These are phyloP conservation scores for Dothideomycetes sp. DNA, from an alignment of 2,329 filamentous ascomycete species.

Conservation along the genomic window DNA sequence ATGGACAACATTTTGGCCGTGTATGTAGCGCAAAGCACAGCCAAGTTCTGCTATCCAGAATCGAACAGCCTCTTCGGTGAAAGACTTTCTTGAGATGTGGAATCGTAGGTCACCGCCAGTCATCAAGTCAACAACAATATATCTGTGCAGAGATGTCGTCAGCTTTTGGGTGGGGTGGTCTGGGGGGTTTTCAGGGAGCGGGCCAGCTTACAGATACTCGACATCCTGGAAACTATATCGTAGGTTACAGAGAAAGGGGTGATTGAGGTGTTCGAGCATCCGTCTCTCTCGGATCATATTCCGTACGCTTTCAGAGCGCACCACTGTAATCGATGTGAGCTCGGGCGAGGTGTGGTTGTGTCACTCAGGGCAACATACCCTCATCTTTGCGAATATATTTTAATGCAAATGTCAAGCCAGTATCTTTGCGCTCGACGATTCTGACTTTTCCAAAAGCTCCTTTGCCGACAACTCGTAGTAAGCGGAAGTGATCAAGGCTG, in stretches of 20 bases:
- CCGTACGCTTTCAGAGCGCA: constrained; percentile 92
- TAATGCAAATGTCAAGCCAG: constrained; percentile 81
- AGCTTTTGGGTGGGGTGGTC: background rate
- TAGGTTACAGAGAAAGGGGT: constrained; percentile 95
- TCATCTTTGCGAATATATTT: constrained; percentile 99
- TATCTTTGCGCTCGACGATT: constrained; percentile 97
- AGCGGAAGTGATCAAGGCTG: constrained; percentile 92
- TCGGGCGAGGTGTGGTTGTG: constrained; percentile 3
- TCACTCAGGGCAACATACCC: constrained; percentile 42
- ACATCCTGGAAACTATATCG: constrained; percentile 99
- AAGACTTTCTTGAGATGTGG: constrained; percentile 94
- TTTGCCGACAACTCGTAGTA: constrained; percentile 90
- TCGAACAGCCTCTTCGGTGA: constrained; percentile 90
- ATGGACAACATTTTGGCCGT: constrained; percentile 78
- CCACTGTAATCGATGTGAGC: constrained; percentile 48
- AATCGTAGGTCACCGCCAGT: constrained; percentile 93
- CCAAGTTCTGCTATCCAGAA: constrained; percentile 96
- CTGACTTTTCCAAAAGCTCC: constrained; percentile 98
- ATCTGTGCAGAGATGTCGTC: constrained; percentile 45
- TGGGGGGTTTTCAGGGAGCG: background rate
- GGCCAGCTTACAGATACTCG: constrained; percentile 74
- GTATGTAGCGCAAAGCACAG: constrained; percentile 80
- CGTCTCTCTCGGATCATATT: constrained; percentile 96
- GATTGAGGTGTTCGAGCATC: constrained; percentile 97
- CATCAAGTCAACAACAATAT: constrained; percentile 96